Percentiles rank a stretch among this genome's conserved stretches.
These are phyloP conservation scores for Xylaria sp. DNA, from an alignment of 2,329 filamentous ascomycete genomes.

Conservation along the genomic window DNA sequence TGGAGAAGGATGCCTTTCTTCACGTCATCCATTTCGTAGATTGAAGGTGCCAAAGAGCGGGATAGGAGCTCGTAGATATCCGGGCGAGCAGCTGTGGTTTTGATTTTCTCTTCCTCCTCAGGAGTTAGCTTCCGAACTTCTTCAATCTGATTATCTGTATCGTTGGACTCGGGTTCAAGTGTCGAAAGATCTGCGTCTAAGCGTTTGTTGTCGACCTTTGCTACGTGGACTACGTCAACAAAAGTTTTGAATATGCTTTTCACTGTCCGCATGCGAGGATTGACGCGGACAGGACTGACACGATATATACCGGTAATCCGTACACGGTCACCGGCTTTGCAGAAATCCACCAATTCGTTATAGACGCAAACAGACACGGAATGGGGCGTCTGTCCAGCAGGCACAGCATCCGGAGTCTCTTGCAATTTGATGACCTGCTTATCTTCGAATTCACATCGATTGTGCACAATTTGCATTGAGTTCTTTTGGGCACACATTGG, in stretches of 20 bases:
- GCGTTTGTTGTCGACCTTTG: conserved; percentile 94
- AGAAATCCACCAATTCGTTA: conserved; percentile 95
- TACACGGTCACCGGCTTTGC: conserved; percentile 95
- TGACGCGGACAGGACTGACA: conserved; percentile 90
- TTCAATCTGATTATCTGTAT: conserved; percentile 76
- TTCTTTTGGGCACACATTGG: conserved; percentile 82
- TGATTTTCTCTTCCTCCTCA: conserved; percentile 90
- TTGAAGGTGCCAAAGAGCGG: conserved; percentile 88
- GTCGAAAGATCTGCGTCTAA: conserved; percentile 91
- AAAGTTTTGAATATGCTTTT: conserved; percentile 99
- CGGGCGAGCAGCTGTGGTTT: conserved; percentile 74
- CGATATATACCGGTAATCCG: conserved; percentile 97
- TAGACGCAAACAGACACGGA: conserved; percentile 96
- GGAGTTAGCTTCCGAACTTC: conserved; percentile 82
- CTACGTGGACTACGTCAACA: conserved; percentile 91
- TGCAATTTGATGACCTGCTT: conserved; percentile 99
- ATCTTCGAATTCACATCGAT: conserved; percentile 91
- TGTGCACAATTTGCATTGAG: conserved; percentile 98
- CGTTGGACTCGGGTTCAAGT: conserved; percentile 77
- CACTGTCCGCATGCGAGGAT: conserved; percentile 87
- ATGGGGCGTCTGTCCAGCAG: conserved; percentile 95
- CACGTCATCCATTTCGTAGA: conserved; percentile 98
- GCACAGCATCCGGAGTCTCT: conserved; percentile 93
- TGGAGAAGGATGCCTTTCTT: conserved; percentile 98
- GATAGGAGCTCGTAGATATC: conserved; percentile 94